A percentile compares a stretch with the other conserved stretches of the same genome.
phyloP scores from a whole-genome alignment of 2,329 filamentous ascomycete genomes.

The Ophiostoma tasmaniense region DNA sequence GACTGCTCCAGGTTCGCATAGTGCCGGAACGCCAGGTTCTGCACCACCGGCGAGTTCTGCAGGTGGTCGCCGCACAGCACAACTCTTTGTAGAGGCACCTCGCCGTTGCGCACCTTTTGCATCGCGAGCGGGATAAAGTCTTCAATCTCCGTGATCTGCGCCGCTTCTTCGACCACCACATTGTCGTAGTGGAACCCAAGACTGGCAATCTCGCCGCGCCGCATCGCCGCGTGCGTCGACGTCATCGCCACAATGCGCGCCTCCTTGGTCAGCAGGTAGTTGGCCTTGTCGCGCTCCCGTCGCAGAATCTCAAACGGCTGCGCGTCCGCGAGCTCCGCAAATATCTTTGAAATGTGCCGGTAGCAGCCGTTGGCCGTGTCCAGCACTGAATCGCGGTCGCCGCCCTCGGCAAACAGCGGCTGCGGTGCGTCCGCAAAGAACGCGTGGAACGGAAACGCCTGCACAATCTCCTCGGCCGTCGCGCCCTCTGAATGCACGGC shows the following conservation, averaged over 20 bases:
- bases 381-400: constrained; percentile 56
- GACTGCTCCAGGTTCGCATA: constrained; percentile 96
- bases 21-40: constrained; percentile 86
- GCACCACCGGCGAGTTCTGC: constrained; percentile 92
- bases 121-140: constrained; percentile 93
- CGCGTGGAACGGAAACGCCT: constrained; percentile 74
- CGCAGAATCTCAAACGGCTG: constrained; percentile 91
- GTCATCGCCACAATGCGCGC: constrained; percentile 99
- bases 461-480: constrained; percentile 52
- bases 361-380: constrained; percentile 81
- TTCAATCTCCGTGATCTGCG: constrained; percentile 95
- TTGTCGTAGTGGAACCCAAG: constrained; percentile 98
- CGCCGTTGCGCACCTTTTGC: constrained; percentile 67
- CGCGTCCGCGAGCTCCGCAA: constrained; percentile 85
- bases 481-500: constrained; percentile 28
- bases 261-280: constrained; percentile 90
- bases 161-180: constrained; percentile 96
- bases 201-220: constrained; percentile 76
- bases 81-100: constrained; percentile 72
- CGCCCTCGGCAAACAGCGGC: constrained; percentile 65
- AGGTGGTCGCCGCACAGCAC: constrained; percentile 92
- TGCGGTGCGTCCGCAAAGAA: constrained; percentile 87
- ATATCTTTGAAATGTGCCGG: constrained; percentile 80
- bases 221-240: constrained; percentile 93
- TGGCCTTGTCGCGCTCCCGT: constrained; percentile 82